Base-by-base conservation (phyloP, 352 stramenopile genomes). In the Phytophthora agathidicida region DNA sequence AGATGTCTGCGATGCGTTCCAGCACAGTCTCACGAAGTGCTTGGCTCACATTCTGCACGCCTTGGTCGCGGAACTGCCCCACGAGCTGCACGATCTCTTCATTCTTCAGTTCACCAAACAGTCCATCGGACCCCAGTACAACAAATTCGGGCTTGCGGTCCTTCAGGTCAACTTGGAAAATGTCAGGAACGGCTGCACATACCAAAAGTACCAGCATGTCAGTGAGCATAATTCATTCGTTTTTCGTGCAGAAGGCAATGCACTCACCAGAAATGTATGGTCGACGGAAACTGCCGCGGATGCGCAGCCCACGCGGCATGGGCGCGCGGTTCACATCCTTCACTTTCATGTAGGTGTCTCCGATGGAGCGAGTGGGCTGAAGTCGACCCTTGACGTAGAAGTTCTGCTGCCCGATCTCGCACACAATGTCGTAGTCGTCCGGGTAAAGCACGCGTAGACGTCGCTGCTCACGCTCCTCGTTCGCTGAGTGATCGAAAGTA, bases 301-400 rank as follows among this genome's bases (percentile, higher is more conserved):
- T 82, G 9, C 79, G 79, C 26, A 89, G 61, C 1, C 76, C 76
- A 13, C 74, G 74, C 11, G 79, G 79, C 79, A 89, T 89, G 4
- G 79, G 79, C 17, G 72, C 61, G 3, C 68, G 62, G 63, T 89
- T 89, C 59, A 89, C 79, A 17, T 89, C 74, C 44, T 85, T 82
- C n/a, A 85, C 69, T 41, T 89, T 89, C 79, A 89, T 89, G 63
- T 89, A 89, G 30, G 76, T 89, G 50, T 89, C 79, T 20, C 79
- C 79, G 32, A 89, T 77, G 24, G 72, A 84, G 3, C 79, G 76
- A 35, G 79, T 89, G 7, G 79, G 79, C 58, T 89, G 79, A 49
- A 89, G 70, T 13, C 79, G 64, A n/a, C 79, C 79, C 31, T 89
- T 89, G 41, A 89, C 79, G 61, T 89, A 89, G 36, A 72, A 89